Conservation (phyloP, 139 green algal genomes). For the Parachlorella kessleri region DNA sequence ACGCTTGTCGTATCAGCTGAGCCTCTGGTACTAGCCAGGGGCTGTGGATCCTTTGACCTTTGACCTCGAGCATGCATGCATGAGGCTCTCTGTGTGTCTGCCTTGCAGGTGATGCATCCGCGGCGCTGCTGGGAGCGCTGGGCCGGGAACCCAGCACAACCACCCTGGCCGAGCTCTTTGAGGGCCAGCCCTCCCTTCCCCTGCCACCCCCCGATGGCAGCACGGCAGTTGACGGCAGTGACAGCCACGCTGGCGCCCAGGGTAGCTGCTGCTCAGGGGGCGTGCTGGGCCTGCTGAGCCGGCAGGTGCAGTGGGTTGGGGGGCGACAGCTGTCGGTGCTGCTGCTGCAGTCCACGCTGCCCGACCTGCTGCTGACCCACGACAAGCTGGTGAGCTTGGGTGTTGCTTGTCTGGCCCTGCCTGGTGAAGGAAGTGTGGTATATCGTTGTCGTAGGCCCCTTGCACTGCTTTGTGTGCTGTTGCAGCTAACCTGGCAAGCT, state of each 20-base stretch:
- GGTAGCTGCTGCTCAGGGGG: neutral
- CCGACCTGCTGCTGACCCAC: constrained; percentile 18
- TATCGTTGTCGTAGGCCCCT: too few relatives aligned
- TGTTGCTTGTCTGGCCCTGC: too few relatives aligned
- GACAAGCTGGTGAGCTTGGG: neutral
- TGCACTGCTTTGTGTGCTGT: too few relatives aligned
- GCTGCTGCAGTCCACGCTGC: constrained; percentile 28
- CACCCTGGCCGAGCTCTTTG: constrained; percentile 25
- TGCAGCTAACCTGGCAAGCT: too few relatives aligned
- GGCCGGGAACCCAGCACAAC: neutral
- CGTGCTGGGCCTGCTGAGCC: constrained; percentile 24
- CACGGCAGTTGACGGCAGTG: too few relatives aligned
- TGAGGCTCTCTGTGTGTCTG: neutral
- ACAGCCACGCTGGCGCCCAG: neutral
- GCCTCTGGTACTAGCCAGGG: neutral
- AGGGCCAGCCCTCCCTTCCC: neutral
- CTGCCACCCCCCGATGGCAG: neutral
- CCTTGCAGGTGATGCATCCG: constrained; percentile 27
- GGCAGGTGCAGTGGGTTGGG: constrained; percentile 19
- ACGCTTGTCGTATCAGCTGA: neutral
- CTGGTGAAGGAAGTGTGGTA: too few relatives aligned
- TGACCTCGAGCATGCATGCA: neutral
- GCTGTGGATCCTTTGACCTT: neutral
- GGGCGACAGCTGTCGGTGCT: constrained; percentile 9
- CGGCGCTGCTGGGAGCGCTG: constrained; percentile 6